phyloP scores from a whole-genome alignment of 768 basidiomycete genomes.

The Candolleomyces eurysporus region DNA sequence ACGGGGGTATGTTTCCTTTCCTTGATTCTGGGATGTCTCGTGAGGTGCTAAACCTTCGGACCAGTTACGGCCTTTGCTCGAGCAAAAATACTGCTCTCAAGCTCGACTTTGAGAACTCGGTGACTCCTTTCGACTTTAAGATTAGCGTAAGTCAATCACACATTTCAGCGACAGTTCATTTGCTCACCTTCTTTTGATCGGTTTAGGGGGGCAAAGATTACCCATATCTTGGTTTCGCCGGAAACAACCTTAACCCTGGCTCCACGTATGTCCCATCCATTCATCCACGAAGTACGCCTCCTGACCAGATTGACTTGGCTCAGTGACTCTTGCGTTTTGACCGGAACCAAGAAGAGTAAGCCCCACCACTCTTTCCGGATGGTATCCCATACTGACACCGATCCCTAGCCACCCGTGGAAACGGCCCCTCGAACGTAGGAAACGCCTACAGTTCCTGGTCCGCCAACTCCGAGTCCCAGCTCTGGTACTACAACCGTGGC shows the following conservation, averaged over 20 bases:
- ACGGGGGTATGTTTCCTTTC: neutral
- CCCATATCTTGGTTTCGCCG: constrained; percentile 10
- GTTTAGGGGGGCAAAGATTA: neutral
- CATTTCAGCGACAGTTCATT: neutral
- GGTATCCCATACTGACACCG: neutral
- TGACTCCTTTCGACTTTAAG: constrained; percentile 5
- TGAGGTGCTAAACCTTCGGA: neutral
- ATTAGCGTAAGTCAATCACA: neutral
- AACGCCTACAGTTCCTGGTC: constrained; percentile 7
- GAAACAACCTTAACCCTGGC: constrained; percentile 9
- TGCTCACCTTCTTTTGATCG: neutral
- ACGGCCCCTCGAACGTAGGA: constrained; percentile 8
- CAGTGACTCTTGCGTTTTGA: constrained; percentile 6
- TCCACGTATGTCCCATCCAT: neutral
- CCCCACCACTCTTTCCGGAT: neutral
- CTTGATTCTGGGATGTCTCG: neutral
- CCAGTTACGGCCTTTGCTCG: constrained; percentile 9
- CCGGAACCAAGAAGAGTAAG: constrained; percentile 5
- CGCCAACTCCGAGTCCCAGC: constrained; percentile 10
- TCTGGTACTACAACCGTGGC: constrained; percentile 5
- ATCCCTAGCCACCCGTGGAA: neutral
- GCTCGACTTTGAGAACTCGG: constrained; percentile 9
- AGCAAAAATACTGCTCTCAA: neutral
- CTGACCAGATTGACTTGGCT: neutral
- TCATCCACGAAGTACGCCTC: neutral